Conservation (phyloP, 2,329 filamentous ascomycete genomes). For the Passalora sequoiae region DNA sequence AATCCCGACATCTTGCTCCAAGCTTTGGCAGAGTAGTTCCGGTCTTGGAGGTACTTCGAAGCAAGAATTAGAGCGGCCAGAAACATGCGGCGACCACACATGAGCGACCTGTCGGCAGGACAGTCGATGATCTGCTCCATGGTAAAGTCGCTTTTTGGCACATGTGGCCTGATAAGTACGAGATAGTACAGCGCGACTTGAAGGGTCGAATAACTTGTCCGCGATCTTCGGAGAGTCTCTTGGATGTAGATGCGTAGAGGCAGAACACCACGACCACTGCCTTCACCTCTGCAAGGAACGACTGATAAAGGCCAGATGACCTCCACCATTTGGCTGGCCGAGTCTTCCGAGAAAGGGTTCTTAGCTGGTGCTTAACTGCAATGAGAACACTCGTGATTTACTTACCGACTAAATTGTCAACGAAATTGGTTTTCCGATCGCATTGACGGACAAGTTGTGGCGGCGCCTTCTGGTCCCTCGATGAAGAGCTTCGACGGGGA, state of each 20-base stretch:
- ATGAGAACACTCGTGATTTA: no score
- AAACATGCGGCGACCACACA: conserved; percentile 97
- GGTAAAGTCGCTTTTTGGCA: conserved; percentile 77
- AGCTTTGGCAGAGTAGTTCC: conserved; percentile 93
- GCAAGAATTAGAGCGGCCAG: conserved; percentile 89
- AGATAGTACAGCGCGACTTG: conserved; percentile 96
- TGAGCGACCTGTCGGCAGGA: conserved; percentile 70
- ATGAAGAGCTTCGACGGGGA: conserved; percentile 53
- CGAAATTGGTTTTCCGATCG: conserved; percentile 90
- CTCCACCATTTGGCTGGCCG: conserved; percentile 93
- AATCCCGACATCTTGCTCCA: conserved; percentile 99
- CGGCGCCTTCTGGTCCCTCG: conserved; percentile 59
- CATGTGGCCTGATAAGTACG: conserved; percentile 84
- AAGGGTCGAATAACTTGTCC: conserved; percentile 94
- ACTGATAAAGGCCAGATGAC: conserved; percentile 94
- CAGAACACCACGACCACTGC: conserved; percentile 68
- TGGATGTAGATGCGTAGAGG: conserved; percentile 94
- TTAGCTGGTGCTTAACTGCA: conserved; percentile 36
- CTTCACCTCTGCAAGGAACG: conserved; percentile 67
- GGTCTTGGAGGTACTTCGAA: conserved; percentile 95
- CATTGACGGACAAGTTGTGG: conserved; percentile 77
- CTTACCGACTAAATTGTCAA: conserved; percentile 97
- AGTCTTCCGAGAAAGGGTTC: conserved; percentile 58
- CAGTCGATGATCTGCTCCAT: conserved; percentile 75
- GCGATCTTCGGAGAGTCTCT: conserved; percentile 88